A percentile compares a stretch with the other conserved stretches of the same genome.
These are phyloP conservation scores for Serendipita sp. DNA, from an alignment of 768 basidiomycete species.

Conservation along the genomic window DNA sequence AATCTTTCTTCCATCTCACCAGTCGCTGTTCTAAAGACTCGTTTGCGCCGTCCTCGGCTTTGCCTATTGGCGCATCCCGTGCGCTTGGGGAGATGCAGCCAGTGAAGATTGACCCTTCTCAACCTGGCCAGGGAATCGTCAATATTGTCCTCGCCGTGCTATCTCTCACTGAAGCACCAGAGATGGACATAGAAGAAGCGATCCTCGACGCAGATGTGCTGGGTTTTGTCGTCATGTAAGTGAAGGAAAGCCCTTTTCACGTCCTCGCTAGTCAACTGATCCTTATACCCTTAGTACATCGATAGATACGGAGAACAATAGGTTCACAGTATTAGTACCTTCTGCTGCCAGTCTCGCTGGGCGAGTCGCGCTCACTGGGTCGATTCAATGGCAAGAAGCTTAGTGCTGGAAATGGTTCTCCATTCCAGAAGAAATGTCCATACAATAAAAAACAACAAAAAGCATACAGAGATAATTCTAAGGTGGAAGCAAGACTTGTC, in stretches of 20 bases:
- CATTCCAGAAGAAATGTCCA: too few relatives aligned
- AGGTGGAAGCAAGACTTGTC: too few relatives aligned
- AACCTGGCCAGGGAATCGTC: constrained; percentile 55
- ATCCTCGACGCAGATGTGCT: constrained; percentile 62
- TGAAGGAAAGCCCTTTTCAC: constrained; percentile 10
- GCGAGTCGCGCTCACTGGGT: not conserved
- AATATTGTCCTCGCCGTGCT: constrained; percentile 78
- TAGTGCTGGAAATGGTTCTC: not conserved
- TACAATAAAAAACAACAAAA: not conserved
- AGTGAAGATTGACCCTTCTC: constrained; percentile 55
- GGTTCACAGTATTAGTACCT: not conserved
- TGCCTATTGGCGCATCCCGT: constrained; percentile 82
- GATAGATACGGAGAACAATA: not conserved
- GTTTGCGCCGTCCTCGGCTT: constrained; percentile 87
- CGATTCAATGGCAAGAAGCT: not conserved
- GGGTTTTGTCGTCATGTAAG: constrained; percentile 77
- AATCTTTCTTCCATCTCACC: not conserved
- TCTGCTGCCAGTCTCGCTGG: not conserved
- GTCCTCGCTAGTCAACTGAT: not conserved
- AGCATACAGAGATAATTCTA: too few relatives aligned
- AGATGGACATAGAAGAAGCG: constrained; percentile 68
- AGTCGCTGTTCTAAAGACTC: constrained; percentile 35
- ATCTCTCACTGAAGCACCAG: constrained; percentile 45
- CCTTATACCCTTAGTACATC: not conserved
- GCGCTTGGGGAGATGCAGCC: constrained; percentile 84